These are phyloP conservation scores for Rhodotorula glutinis DNA, from an alignment of 1,284 basidiomycete species.

Conservation along the genomic window DNA sequence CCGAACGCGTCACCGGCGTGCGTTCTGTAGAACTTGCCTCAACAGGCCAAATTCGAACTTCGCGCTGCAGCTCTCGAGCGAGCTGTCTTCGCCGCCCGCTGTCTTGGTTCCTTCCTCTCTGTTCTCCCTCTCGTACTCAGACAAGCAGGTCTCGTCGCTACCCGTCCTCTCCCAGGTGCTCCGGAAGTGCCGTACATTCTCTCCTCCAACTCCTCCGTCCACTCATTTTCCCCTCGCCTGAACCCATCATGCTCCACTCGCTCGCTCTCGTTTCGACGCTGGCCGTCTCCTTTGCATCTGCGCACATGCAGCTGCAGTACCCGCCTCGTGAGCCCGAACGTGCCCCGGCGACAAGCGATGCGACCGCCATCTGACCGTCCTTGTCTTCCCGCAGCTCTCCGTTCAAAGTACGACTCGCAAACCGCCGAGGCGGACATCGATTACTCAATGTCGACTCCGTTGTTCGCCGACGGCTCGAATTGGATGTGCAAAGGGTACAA, in stretches of 20 bases:
- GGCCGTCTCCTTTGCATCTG: conserved; percentile 4
- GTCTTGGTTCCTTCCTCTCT: not conserved
- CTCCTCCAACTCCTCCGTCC: not conserved
- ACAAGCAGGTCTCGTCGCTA: conserved; percentile 4
- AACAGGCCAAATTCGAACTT: too few relatives aligned
- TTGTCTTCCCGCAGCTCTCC: conserved; percentile 14
- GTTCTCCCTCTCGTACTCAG: not conserved
- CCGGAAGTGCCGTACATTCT: conserved; percentile 1
- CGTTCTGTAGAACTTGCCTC: too few relatives aligned
- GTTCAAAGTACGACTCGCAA: conserved; percentile 33
- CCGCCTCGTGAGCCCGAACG: conserved; percentile 33
- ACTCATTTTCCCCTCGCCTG: not conserved
- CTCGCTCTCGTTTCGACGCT: conserved; percentile 1
- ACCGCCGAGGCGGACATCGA: conserved; percentile 46
- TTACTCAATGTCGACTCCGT: conserved; percentile 49
- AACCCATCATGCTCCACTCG: conserved; percentile 7
- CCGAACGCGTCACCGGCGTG: too few relatives aligned
- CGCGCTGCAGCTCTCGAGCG: too few relatives aligned
- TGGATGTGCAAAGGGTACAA: conserved; percentile 52
- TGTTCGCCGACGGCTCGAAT: conserved; percentile 45
- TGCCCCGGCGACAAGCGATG: too few relatives aligned
- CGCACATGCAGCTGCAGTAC: conserved; percentile 24
- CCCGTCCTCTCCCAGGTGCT: not conserved
- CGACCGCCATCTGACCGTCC: not conserved
- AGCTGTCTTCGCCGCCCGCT: too few relatives aligned